These are phyloP conservation scores for Tritrichomonas foetus DNA, from an alignment of 208 protist species.

Conservation along the genomic window DNA sequence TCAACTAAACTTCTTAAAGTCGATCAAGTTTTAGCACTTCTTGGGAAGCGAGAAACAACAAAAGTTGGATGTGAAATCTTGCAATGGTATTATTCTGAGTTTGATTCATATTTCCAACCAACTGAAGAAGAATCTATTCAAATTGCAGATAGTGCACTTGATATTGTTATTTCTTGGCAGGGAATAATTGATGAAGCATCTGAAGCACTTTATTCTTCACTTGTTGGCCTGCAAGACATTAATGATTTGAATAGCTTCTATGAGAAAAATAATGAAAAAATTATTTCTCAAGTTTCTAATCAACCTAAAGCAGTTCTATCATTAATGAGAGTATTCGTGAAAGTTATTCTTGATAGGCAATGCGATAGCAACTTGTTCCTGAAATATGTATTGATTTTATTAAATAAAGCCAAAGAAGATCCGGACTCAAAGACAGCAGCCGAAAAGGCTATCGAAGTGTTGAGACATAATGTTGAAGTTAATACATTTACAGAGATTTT, in stretches of 20 bases:
- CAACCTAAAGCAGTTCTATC: neutral
- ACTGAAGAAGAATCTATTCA: neutral
- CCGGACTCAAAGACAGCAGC: neutral
- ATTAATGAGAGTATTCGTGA: conserved; percentile 1
- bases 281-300: neutral
- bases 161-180: neutral
- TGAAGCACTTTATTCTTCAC: neutral
- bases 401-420: too few relatives aligned
- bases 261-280: neutral
- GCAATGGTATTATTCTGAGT: neutral
- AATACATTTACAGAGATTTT: neutral
- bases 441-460: too few relatives aligned
- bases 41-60: neutral
- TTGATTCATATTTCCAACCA: neutral
- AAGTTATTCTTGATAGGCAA: neutral
- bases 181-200: neutral
- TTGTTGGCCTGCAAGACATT: neutral
- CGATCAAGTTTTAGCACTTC: neutral
- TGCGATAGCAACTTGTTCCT: neutral
- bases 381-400: neutral
- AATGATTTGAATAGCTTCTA: neutral
- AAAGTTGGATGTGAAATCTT: neutral
- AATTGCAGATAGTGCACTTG: neutral
- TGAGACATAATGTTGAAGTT: neutral
- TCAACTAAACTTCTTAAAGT: neutral